Percentiles rank a stretch among this genome's conserved stretches.
Evolutionary conservation across 257 asterid genomes (phyloP).

Genomic region (Coffea canephora): DNA sequence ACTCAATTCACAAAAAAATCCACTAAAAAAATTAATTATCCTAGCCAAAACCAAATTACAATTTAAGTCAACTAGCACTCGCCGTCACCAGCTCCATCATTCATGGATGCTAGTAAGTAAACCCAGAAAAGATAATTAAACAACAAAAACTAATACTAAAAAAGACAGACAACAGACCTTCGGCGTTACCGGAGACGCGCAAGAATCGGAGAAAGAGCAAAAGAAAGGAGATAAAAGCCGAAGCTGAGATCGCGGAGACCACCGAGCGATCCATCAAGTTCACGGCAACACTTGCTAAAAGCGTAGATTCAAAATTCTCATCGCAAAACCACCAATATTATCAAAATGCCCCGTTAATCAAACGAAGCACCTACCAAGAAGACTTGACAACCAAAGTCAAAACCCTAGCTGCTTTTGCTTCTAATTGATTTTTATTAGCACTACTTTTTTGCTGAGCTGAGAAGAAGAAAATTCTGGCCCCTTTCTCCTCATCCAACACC

Average conservation of each 20-base stretch:
- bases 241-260: slow-evolving; percentile 42
- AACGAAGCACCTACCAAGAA: not conserved
- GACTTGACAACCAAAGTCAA: slow-evolving; percentile 4
- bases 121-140: not conserved
- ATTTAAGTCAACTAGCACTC: not conserved
- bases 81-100: not conserved
- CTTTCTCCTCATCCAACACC: not conserved
- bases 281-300: slow-evolving; percentile 22
- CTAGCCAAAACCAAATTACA: not conserved
- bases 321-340: not conserved
- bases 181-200: slow-evolving; percentile 65
- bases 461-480: not conserved
- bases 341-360: not conserved
- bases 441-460: not conserved
- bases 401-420: slow-evolving; percentile 17
- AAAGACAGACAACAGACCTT: slow-evolving; percentile 47
- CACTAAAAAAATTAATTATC: not conserved
- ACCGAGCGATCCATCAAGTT: slow-evolving; percentile 58
- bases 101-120: not conserved
- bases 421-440: not conserved
- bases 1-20: not conserved
- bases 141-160: not conserved
- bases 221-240: slow-evolving; percentile 37
- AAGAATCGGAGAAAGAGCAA: slow-evolving; percentile 35
- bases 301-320: slow-evolving; percentile 18